Conservation (phyloP, 306 rosid genomes). For the Trifolium dubium region DNA sequence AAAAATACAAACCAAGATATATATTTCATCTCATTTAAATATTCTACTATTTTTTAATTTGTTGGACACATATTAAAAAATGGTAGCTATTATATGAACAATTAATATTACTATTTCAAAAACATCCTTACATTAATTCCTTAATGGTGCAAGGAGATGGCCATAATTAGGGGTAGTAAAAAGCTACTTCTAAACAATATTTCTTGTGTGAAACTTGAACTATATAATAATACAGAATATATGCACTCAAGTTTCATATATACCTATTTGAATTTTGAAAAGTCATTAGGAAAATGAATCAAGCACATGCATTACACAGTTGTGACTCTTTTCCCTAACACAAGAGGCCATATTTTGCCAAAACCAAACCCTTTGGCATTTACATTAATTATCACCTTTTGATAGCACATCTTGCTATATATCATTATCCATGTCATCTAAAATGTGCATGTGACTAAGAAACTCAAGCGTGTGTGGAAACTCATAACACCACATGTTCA, state of each 20-base stretch:
- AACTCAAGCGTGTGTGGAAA: constrained; percentile 43
- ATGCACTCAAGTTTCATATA: constrained; percentile 11
- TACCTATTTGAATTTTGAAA: constrained; percentile 28
- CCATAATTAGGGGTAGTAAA: too few relatives aligned
- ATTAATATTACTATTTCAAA: too few relatives aligned
- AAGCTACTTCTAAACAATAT: too few relatives aligned
- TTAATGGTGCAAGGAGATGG: too few relatives aligned
- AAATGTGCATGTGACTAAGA: constrained; percentile 38
- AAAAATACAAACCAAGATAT: too few relatives aligned
- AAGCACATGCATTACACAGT: constrained; percentile 8
- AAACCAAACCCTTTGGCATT: background rate
- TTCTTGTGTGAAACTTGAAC: too few relatives aligned
- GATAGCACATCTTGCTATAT: background rate
- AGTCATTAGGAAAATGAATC: background rate
- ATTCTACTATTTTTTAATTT: too few relatives aligned
- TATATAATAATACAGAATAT: background rate
- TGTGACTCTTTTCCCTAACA: background rate
- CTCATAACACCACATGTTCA: constrained; percentile 43
- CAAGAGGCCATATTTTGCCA: constrained; percentile 24
- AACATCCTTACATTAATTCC: too few relatives aligned
- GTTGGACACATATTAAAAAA: too few relatives aligned
- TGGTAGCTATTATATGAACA: too few relatives aligned
- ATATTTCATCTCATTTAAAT: too few relatives aligned
- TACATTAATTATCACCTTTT: background rate
- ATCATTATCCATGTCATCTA: constrained; percentile 42